phyloP scores from a whole-genome alignment of 2,329 filamentous ascomycete genomes.

The Thelonectria blattea region DNA sequence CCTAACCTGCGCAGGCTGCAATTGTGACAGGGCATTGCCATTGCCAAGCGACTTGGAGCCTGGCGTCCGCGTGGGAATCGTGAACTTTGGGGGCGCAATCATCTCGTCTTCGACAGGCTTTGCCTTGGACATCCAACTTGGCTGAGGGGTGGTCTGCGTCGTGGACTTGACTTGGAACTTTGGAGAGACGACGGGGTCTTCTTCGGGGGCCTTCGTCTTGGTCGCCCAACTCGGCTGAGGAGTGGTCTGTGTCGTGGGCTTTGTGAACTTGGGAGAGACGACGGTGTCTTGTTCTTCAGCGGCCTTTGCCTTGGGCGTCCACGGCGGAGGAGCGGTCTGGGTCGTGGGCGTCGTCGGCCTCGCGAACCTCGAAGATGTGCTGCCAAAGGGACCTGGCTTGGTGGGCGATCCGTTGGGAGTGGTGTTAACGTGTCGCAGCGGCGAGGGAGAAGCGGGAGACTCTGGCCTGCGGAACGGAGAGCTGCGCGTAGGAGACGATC shows the following conservation, averaged over 20 bases:
- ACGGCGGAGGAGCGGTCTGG: slow-evolving; percentile 42
- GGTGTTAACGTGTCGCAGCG: slow-evolving; percentile 60
- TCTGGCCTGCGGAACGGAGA: slow-evolving; percentile 69
- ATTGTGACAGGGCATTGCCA: slow-evolving; percentile 68
- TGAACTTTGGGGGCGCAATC: slow-evolving; percentile 24
- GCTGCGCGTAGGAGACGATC: slow-evolving; percentile 64
- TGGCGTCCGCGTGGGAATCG: slow-evolving; percentile 40
- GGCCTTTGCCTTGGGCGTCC: slow-evolving; percentile 45
- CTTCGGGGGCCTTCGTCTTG: slow-evolving; percentile 37
- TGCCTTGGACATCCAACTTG: slow-evolving; percentile 45
- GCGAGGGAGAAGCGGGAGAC: slow-evolving; percentile 69
- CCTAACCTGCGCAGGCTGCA: slow-evolving; percentile 83
- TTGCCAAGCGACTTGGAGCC: slow-evolving; percentile 47
- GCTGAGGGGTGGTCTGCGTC: slow-evolving; percentile 39
- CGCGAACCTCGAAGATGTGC: slow-evolving; percentile 42
- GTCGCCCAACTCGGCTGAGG: slow-evolving; percentile 48
- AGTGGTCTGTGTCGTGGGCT: slow-evolving; percentile 42
- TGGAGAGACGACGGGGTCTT: slow-evolving; percentile 41
- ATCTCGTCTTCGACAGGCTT: slow-evolving; percentile 25
- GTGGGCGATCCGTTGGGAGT: slow-evolving; percentile 69
- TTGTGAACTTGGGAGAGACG: slow-evolving; percentile 45
- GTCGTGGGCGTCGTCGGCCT: slow-evolving; percentile 50
- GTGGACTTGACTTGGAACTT: slow-evolving; percentile 39
- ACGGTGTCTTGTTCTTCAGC: slow-evolving; percentile 43
- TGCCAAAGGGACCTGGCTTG: slow-evolving; percentile 45